Base-by-base conservation (phyloP, 768 basidiomycete genomes). In the Naganishia vaughanmartiniae region DNA sequence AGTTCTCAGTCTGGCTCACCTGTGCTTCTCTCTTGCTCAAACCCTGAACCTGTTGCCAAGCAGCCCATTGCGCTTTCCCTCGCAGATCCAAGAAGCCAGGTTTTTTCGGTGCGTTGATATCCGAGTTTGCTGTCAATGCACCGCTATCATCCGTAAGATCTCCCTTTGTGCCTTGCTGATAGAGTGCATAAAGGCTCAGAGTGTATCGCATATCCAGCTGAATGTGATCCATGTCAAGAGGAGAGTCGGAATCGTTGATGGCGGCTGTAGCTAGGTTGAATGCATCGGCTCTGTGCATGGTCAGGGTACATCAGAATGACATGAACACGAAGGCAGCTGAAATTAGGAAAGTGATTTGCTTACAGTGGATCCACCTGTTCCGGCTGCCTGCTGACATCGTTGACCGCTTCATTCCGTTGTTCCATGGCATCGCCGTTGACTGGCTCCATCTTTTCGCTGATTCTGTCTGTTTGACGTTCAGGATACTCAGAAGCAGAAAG, bases 121-220 rank as follows among this genome's bases (percentile, higher is more conserved):
- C 30, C 9, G 48, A 51, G 4, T n/a, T n/a, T 9, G 33, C 33
- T 4, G n/a, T 7, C 34, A 10, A 19, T 3, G 15, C 57, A 36
- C 36, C 57, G 33, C 12, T 31, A n/a, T 58, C 57, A 3, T 33
- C 31, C 11, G 33, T 19, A 14, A 58, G 57, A 36, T 58, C 57
- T 17, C 57, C 57, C 31, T 58, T 33, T 33, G 57, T 58, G 11
- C 34, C 57, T 28, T 58, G 57, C 24, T 58, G 57, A 36, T 36
- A 58, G 7, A 58, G 34, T 15, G 33, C 57, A 15, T 58, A 58
- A 17, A 58, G 34, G 33, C 33, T 36, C 3, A 58, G 34, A n/a
- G 21, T 58, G 57, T 58, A 39, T 36, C 57, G 15, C 17, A 31
- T 9, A 7, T 58, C 36, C 31, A 58, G 57, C 28, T 19, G 31